Conservation (phyloP, 2,329 filamentous ascomycete genomes). For the Penicillium sp. region DNA sequence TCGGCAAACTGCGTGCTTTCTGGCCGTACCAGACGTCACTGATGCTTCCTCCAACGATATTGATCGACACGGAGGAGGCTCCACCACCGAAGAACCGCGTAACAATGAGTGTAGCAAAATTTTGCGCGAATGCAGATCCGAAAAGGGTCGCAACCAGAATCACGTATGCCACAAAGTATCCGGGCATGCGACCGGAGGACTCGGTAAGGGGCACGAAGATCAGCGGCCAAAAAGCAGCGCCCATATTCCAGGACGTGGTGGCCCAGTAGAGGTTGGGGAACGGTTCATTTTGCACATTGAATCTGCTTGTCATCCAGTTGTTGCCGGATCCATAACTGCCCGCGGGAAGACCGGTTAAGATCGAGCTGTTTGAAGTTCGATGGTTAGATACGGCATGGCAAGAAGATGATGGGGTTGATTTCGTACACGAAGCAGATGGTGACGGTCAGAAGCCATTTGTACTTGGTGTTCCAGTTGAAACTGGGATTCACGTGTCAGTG, state of each 20-base stretch:
- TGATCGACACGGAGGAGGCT: constrained; percentile 37
- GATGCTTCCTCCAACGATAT: constrained; percentile 19
- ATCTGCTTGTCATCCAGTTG: constrained; percentile 27
- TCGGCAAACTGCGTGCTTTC: constrained; percentile 40
- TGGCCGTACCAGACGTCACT: constrained; percentile 8
- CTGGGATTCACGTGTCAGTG: constrained; percentile 21
- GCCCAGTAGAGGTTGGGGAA: constrained; percentile 36
- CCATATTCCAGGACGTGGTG: constrained; percentile 37
- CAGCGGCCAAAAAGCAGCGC: constrained; percentile 37
- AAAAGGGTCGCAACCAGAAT: constrained; percentile 50
- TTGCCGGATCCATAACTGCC: constrained; percentile 41
- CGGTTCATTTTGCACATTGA: constrained; percentile 33
- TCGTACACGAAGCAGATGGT: constrained; percentile 42
- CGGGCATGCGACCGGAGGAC: constrained; percentile 32
- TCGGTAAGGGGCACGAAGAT: constrained; percentile 42
- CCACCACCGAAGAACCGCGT: constrained; percentile 43
- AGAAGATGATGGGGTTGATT: neutral
- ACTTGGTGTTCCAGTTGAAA: constrained; percentile 41
- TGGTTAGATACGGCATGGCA: neutral
- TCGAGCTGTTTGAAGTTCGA: constrained; percentile 36
- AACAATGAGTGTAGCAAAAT: constrained; percentile 35
- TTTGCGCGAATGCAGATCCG: constrained; percentile 40
- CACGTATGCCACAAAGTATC: neutral
- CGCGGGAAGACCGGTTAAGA: constrained; percentile 42
- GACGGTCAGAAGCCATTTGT: constrained; percentile 45